Percentiles rank a stretch among this genome's conserved stretches.
phyloP scores from a whole-genome alignment of 1,139 yeast genomes.

The Lodderomyces margitis region DNA sequence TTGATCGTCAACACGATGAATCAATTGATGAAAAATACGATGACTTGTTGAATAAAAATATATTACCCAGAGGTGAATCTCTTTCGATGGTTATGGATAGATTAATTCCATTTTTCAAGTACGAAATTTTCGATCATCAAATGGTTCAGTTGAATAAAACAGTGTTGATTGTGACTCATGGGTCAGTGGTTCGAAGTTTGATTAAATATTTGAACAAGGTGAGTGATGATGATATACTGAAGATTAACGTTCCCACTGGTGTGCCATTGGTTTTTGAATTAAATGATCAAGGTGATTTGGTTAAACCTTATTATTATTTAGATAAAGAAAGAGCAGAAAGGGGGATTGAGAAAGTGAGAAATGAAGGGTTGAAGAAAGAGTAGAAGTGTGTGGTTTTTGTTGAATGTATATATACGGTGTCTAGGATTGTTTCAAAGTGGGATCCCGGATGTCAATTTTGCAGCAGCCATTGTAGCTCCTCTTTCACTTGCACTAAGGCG shows the following conservation, averaged over 20 bases:
- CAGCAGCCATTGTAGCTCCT: no score
- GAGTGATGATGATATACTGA: slow-evolving; percentile 60
- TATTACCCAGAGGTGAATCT: slow-evolving; percentile 68
- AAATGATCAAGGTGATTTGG: slow-evolving; percentile 41
- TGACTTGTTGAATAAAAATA: slow-evolving; percentile 19
- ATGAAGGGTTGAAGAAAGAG: slow-evolving; percentile 45
- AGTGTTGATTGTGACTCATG: slow-evolving; percentile 70
- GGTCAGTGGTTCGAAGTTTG: slow-evolving; percentile 69
- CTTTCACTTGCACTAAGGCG: no score
- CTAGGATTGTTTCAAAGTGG: no score
- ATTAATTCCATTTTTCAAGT: slow-evolving; percentile 52
- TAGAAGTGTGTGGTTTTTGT: neutral
- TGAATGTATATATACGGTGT: neutral
- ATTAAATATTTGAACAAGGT: slow-evolving; percentile 57
- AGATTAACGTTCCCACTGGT: slow-evolving; percentile 74
- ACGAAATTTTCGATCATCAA: slow-evolving; percentile 37
- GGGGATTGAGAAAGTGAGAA: slow-evolving; percentile 64
- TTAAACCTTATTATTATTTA: slow-evolving; percentile 52
- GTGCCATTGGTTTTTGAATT: slow-evolving; percentile 65
- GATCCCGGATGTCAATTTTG: no score
- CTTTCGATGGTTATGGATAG: slow-evolving; percentile 63
- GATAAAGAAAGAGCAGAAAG: slow-evolving; percentile 68
- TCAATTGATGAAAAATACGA: slow-evolving; percentile 48
- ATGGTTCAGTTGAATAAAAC: slow-evolving; percentile 38
- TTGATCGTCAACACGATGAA: slow-evolving; percentile 25